phyloP scores from a whole-genome alignment of 2,329 filamentous ascomycete species.

The Curvularia verruculosa region DNA sequence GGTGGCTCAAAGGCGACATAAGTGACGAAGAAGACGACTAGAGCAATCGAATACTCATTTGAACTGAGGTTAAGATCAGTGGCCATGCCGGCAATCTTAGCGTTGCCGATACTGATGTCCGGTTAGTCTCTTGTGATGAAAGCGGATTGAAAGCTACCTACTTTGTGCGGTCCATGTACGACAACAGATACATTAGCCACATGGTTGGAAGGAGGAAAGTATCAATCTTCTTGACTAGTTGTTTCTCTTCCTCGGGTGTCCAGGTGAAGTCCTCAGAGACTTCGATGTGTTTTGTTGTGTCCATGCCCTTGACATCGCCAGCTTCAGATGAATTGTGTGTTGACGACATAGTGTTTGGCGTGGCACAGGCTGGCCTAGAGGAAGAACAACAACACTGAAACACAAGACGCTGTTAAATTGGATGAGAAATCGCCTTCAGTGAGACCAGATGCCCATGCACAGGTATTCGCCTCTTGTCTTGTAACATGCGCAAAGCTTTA shows the following conservation, averaged over 20 bases:
- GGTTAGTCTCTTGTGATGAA: not conserved
- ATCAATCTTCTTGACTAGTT: constrained; percentile 57
- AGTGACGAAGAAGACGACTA: constrained; percentile 61
- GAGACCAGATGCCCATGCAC: not conserved
- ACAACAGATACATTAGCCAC: constrained; percentile 58
- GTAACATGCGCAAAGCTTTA: constrained; percentile 30
- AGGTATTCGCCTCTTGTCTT: not conserved
- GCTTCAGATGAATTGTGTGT: constrained; percentile 29
- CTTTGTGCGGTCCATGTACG: constrained; percentile 55
- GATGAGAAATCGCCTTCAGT: not conserved
- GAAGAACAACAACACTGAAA: not conserved
- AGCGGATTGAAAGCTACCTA: constrained; percentile 16
- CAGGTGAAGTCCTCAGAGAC: constrained; percentile 54
- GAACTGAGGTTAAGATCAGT: constrained; percentile 55
- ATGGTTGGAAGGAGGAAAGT: constrained; percentile 55
- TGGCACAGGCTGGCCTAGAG: not conserved
- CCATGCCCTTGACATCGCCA: constrained; percentile 40
- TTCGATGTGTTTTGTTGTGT: constrained; percentile 52
- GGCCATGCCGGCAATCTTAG: constrained; percentile 59
- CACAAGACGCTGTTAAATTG: not conserved
- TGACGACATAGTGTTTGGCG: constrained; percentile 30
- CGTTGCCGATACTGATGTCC: constrained; percentile 52
- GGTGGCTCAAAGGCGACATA: constrained; percentile 63
- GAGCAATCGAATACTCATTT: constrained; percentile 57
- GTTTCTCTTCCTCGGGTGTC: constrained; percentile 57